Conservation (phyloP, 2,329 filamentous ascomycete species). For the Diplodia scrobiculata region DNA sequence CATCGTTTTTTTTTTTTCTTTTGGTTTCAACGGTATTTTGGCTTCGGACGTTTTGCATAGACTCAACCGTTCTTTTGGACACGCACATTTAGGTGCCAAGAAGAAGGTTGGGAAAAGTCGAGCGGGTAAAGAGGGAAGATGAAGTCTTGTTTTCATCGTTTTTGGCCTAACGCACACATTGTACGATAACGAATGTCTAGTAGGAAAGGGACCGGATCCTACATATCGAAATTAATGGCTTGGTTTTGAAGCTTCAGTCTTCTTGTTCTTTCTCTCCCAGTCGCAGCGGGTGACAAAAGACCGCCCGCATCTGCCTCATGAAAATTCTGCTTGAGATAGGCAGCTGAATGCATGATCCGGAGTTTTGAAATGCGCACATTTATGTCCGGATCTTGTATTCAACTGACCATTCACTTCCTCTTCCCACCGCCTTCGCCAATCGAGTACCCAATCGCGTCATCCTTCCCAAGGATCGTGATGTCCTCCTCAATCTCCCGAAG, state of each 20-base stretch:
- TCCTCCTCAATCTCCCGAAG: slow-evolving; percentile 45
- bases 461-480: slow-evolving; percentile 39
- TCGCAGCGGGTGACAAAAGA: too few relatives aligned
- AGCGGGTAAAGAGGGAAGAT: not conserved
- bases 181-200: slow-evolving; percentile 11
- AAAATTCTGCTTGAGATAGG: too few relatives aligned
- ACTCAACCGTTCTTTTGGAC: not conserved
- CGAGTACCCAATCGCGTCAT: slow-evolving; percentile 1
- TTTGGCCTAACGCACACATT: not conserved
- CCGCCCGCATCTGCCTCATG: too few relatives aligned
- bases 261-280: not conserved
- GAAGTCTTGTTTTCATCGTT: not conserved
- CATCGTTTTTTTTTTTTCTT: not conserved
- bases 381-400: too few relatives aligned
- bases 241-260: not conserved
- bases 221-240: not conserved
- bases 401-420: not conserved
- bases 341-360: too few relatives aligned
- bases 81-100: not conserved
- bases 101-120: not conserved
- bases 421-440: slow-evolving; percentile 17
- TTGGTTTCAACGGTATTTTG: not conserved
- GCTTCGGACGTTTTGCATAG: not conserved
- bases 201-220: not conserved
- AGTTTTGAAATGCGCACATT: too few relatives aligned